Percentiles rank a stretch among this genome's conserved stretches.
phyloP scores from a whole-genome alignment of 2,329 filamentous ascomycete species.

The Diaporthe amygdali region DNA sequence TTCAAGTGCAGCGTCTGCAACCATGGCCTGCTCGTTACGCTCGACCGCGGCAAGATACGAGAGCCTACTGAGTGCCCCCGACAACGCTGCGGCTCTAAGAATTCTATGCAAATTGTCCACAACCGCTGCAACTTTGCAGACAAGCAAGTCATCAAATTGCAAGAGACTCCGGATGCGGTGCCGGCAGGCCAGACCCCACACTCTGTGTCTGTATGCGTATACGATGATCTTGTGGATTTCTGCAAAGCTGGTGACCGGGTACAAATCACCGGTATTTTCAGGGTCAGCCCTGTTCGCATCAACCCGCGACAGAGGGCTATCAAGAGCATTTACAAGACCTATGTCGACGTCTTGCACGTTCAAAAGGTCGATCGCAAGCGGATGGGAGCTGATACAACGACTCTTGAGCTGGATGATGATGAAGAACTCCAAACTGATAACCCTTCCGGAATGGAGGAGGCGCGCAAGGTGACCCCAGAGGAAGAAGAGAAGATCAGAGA shows the following conservation, averaged over 20 bases:
- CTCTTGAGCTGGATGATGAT: constrained; percentile 82
- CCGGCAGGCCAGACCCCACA: constrained; percentile 97
- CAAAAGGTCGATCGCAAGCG: constrained; percentile 97
- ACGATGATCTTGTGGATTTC: constrained; percentile 95
- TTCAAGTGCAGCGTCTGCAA: constrained; percentile 95
- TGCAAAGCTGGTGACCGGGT: constrained; percentile 98
- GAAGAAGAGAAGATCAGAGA: constrained; percentile 88
- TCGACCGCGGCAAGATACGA: constrained; percentile 94
- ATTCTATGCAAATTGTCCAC: constrained; percentile 98
- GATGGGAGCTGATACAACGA: constrained; percentile 88
- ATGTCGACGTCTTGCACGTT: constrained; percentile 92
- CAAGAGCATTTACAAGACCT: constrained; percentile 97
- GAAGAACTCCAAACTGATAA: constrained; percentile 64
- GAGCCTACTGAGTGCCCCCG: constrained; percentile 92
- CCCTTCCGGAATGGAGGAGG: constrained; percentile 76
- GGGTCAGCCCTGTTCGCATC: constrained; percentile 89
- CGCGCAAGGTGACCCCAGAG: constrained; percentile 81
- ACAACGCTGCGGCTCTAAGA: constrained; percentile 78
- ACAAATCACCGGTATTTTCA: constrained; percentile 95
- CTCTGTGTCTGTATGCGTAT: constrained; percentile 93
- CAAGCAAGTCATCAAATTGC: constrained; percentile 98
- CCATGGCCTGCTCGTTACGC: constrained; percentile 86
- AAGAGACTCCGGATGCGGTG: constrained; percentile 94
- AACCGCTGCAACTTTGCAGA: constrained; percentile 95
- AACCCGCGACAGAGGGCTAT: constrained; percentile 92